Evolutionary conservation across 2,329 filamentous ascomycete genomes (phyloP).

Genomic region (Colletotrichum coccodes): DNA sequence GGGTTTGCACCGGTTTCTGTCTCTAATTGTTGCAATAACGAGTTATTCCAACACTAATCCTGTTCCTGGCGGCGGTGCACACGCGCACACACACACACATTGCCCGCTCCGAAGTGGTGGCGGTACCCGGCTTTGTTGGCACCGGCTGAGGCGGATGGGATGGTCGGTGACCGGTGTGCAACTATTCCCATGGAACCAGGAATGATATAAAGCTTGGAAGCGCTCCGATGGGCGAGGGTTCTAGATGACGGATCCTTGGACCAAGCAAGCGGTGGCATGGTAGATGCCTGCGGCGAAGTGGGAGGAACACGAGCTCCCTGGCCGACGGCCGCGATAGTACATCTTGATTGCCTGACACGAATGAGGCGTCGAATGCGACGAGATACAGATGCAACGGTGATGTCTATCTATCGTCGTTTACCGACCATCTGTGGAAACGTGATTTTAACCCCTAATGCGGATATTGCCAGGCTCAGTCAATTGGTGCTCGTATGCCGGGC

Average conservation of each 20-base stretch:
- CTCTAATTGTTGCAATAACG: no score
- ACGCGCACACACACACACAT: background rate
- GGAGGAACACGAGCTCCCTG: background rate
- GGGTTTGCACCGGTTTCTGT: background rate
- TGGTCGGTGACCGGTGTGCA: constrained; percentile 14
- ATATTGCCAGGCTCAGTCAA: background rate
- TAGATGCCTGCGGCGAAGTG: background rate
- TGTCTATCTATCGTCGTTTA: background rate
- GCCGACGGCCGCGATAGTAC: background rate
- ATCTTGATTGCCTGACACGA: background rate
- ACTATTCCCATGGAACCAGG: constrained; percentile 3
- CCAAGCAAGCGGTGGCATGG: background rate
- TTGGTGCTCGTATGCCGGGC: background rate
- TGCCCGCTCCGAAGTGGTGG: background rate
- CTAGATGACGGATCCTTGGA: background rate
- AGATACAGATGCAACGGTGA: background rate
- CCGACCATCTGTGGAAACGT: background rate
- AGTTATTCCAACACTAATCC: no score
- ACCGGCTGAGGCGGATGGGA: constrained; percentile 2
- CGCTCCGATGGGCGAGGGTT: background rate
- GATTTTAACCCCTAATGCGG: constrained; percentile 18
- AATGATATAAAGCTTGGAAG: background rate
- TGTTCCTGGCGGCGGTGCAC: background rate
- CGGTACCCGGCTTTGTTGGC: background rate
- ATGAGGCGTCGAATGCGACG: background rate